Evolutionary conservation across 257 asterid species (phyloP).

Genomic region (Thymus mandschuricus): DNA sequence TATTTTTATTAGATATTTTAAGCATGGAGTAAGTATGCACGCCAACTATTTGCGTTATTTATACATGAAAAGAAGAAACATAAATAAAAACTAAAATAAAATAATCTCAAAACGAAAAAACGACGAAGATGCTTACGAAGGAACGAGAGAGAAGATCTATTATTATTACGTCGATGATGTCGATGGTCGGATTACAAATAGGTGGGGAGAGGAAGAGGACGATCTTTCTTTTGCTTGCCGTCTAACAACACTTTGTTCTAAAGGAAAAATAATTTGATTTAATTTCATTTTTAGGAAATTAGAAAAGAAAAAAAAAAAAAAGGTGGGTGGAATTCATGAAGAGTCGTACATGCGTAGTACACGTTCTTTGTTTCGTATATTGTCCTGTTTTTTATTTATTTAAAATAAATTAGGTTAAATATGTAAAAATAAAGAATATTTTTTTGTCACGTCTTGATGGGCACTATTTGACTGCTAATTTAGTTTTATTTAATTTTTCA

Average conservation of each 20-base stretch:
- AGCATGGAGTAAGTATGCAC: neutral
- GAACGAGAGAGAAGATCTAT: too few relatives aligned
- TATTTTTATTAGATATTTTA: neutral
- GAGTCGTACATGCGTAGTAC: slow-evolving; percentile 22
- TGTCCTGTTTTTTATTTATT: neutral
- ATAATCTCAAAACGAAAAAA: too few relatives aligned
- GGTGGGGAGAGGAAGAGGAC: neutral
- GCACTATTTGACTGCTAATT: slow-evolving; percentile 20
- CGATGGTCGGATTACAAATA: slow-evolving; percentile 29
- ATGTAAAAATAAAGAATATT: neutral
- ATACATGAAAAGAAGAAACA: too few relatives aligned
- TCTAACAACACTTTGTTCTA: slow-evolving; percentile 28
- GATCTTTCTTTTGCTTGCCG: slow-evolving; percentile 50
- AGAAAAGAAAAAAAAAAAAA: neutral
- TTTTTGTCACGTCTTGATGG: neutral
- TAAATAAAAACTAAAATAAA: too few relatives aligned
- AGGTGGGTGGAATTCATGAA: neutral
- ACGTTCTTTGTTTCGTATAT: neutral
- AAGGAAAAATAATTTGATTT: too few relatives aligned
- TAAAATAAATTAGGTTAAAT: too few relatives aligned
- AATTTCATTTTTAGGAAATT: too few relatives aligned
- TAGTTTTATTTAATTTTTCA: neutral
- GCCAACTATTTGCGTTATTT: neutral
- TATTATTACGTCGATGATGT: neutral
- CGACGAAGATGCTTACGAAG: too few relatives aligned